phyloP scores from a whole-genome alignment of 306 rosid genomes.

The Spatholobus suberectus region DNA sequence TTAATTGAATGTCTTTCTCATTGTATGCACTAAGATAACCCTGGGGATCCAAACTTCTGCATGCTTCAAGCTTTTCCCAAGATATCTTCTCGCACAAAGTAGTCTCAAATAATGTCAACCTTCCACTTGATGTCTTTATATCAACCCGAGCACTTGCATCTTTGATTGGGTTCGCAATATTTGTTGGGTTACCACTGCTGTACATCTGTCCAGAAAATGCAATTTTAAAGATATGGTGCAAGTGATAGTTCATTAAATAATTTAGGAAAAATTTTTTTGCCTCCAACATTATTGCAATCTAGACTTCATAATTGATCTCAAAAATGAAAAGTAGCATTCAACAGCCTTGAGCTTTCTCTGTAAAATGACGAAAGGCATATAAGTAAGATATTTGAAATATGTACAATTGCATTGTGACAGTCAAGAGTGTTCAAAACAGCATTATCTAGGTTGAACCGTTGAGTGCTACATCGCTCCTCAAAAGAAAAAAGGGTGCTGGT shows the following conservation, averaged over 20 bases:
- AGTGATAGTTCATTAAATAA: constrained; percentile 20
- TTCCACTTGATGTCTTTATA: constrained; percentile 76
- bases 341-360: constrained; percentile 21
- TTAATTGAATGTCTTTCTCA: constrained; percentile 75
- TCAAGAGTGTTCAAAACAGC: background rate
- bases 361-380: constrained; percentile 21
- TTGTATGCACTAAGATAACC: constrained; percentile 66
- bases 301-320: constrained; percentile 23
- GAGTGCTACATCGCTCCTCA: background rate
- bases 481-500: background rate
- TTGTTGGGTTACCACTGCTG: constrained; percentile 98
- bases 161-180: constrained; percentile 90
- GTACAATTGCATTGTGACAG: constrained; percentile 1
- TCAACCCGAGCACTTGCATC: constrained; percentile 86
- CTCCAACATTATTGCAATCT: background rate
- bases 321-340: constrained; percentile 19
- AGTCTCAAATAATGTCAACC: constrained; percentile 83
- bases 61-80: constrained; percentile 60
- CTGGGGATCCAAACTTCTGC: constrained; percentile 57
- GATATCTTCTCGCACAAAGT: constrained; percentile 77
- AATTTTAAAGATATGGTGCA: constrained; percentile 26
- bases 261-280: background rate
- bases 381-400: background rate
- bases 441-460: constrained; percentile 5
- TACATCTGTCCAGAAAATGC: constrained; percentile 71